Evolutionary conservation across 345 rosid genomes (phyloP), one percentile per base, ranked within the genome.

Genomic region (Lepidium aucheri): DNA sequence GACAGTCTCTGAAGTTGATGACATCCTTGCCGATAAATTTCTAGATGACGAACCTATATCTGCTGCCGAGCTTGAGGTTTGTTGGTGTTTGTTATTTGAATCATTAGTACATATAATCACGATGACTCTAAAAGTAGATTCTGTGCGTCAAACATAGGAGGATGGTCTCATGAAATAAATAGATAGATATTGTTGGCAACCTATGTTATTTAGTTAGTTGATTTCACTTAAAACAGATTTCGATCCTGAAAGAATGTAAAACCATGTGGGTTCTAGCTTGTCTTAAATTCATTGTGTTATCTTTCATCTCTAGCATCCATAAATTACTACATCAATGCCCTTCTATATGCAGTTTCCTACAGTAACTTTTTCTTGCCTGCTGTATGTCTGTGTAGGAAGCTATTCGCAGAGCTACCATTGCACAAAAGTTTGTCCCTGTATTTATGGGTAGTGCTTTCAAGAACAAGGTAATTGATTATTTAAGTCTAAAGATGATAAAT

Each of bases 391-490:
- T 40, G 76, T 76, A 95, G 99, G 95, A 79, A 73, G 99, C 96
- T 53, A 76, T 95, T 73, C 97, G 95, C 57, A 81, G 99, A 79
- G 96, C 96, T 70, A 95, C 99, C n/a, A 39, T 87, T 39, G 94
- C 91, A n/a, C 82, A 75, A 54, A 95, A 87, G 76, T 95, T 95
- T 74, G 82, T 95, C 33, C 97, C 98, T 44, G 95, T 95, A 53
- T 95, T 91, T 76, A 95, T 95, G 97, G 99, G 99, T 3, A 91
- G 97, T 77, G 99, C 97, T 34, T 91, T 95, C 81, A 95, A 91
- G 77, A 95, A 95, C 78, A 95, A 91, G 99, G 99, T 91, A 78
- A 50, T 46, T 39, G 3, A n/a, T 42, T 10, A 30, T 14, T 35
- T 8, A 17, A 52, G 63, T 56, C 55, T 28, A 40, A 33, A 56